Evolutionary conservation across 2,329 filamentous ascomycete genomes (phyloP), one percentile per base, ranked within the genome.

Genomic region (Paraphoma chrysanthemicola): DNA sequence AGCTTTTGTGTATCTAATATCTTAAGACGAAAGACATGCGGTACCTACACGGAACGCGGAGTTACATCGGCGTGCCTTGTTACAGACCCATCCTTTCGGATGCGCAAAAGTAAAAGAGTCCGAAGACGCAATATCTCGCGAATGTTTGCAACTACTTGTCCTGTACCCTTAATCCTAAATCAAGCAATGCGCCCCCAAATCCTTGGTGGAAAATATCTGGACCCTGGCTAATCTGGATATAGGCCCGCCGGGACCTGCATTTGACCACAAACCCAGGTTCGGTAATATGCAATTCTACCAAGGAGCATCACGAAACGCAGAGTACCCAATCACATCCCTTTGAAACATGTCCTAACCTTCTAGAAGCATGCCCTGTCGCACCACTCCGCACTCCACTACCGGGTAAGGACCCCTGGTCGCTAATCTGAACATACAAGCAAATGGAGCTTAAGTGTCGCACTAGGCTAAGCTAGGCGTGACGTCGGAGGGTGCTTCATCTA

Each of bases 191-290:
- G 39, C 16, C 39, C 10, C 16, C 41, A 56, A 46, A 51, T 55
- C 47, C 59, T 64, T 60, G 61, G 63, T 63, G 63, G 63, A 65
- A 67, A 68, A 57, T 57, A n/a, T 10, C 6, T 30, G n/a, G 12
- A 42, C 38, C 57, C 52, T 51, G 57, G 53, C 59, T 70, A 64
- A 72, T 74, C 47, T 72, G 63, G 64, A 55, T 50, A 58, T 59
- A 68, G 69, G 66, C 52, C 68, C 64, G 69, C 44, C 53, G 55
- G 69, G 63, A 70, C 64, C 68, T 68, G 63, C 66, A 71, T 62
- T 61, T 62, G 55, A 65, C 54, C 57, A 60, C 12, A 46, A 65
- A 45, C 63, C 55, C 58, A 63, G 62, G 52, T 47, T 39, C 23
- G 18, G 48, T 33, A 63, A 63, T 60, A 56, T 60, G 29, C 44